These are phyloP conservation scores for Bipolaris victoriae DNA, from an alignment of 2,329 filamentous ascomycete species.

Conservation along the genomic window DNA sequence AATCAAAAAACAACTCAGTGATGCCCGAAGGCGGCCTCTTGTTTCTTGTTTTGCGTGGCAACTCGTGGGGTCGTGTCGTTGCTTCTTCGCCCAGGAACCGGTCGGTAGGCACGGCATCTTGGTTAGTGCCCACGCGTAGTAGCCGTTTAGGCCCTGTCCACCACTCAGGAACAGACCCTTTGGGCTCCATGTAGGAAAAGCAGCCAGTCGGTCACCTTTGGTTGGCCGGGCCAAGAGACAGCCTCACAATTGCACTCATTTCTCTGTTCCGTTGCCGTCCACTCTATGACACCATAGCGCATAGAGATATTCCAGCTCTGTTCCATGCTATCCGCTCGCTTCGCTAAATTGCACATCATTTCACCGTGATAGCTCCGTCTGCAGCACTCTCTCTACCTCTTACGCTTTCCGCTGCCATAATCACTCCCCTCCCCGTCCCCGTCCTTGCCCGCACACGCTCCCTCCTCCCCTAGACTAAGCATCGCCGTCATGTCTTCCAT, in stretches of 20 bases:
- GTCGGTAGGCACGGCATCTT: not conserved
- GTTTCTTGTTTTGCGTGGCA: conserved; percentile 4
- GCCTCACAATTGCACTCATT: not conserved
- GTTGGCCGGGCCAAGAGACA: not conserved
- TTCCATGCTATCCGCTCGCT: not conserved
- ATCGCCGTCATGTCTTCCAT: conserved; percentile 1
- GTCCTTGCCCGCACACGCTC: not conserved
- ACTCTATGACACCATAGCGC: not conserved
- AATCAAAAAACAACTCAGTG: conserved; percentile 1
- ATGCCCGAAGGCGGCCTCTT: conserved; percentile 20
- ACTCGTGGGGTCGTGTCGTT: not conserved
- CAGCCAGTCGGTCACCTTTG: not conserved
- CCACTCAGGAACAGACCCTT: not conserved
- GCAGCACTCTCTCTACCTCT: not conserved
- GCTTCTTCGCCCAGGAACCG: not conserved
- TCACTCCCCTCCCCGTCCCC: not conserved
- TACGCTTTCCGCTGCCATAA: not conserved
- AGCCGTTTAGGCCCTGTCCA: not conserved
- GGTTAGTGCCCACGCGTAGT: not conserved
- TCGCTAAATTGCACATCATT: conserved; percentile 1
- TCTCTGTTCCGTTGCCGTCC: not conserved
- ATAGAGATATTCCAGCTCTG: not conserved
- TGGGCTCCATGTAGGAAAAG: too few species aligned
- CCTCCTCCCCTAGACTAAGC: not conserved
- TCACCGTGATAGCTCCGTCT: not conserved